Evolutionary conservation across 106 monocot species (phyloP).

Genomic region (Dioscorea zingiberensis): DNA sequence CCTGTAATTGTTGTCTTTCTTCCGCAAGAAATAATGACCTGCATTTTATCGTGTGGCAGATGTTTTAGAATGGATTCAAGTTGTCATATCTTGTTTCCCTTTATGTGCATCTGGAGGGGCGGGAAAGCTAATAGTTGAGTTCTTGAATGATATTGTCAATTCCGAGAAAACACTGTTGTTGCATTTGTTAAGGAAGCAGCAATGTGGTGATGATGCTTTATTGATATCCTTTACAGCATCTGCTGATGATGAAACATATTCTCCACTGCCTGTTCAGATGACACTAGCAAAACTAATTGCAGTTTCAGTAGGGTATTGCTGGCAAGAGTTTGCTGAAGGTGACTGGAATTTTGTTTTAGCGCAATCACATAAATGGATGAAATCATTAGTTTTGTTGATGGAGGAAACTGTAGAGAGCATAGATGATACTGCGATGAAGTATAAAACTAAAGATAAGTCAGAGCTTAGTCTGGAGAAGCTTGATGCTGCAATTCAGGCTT

Average conservation of each 20-base stretch:
- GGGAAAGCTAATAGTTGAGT: constrained; percentile 28
- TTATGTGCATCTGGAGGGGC: constrained; percentile 28
- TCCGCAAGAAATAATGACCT: background rate
- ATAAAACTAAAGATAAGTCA: constrained; percentile 6
- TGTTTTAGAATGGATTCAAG: constrained; percentile 74
- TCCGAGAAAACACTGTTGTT: constrained; percentile 46
- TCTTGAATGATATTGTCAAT: constrained; percentile 30
- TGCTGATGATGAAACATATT: background rate
- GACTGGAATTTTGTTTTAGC: constrained; percentile 77
- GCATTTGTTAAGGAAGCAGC: constrained; percentile 65
- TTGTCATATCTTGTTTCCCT: constrained; percentile 78
- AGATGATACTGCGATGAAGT: constrained; percentile 42
- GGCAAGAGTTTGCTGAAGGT: constrained; percentile 69
- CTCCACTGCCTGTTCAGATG: constrained; percentile 30
- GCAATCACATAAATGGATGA: constrained; percentile 44
- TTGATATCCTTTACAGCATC: constrained; percentile 10
- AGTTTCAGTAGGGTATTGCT: constrained; percentile 81
- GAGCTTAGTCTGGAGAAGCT: constrained; percentile 39
- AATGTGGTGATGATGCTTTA: constrained; percentile 10
- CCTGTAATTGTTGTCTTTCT: background rate
- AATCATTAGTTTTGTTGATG: constrained; percentile 62
- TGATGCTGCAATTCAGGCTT: constrained; percentile 33
- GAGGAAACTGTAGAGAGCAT: constrained; percentile 75
- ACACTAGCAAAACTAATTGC: constrained; percentile 56
- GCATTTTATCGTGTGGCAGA: constrained; percentile 40